A percentile compares a stretch with the other conserved stretches of the same genome.
phyloP scores from a whole-genome alignment of 768 basidiomycete genomes.

The Daedalea quercina region DNA sequence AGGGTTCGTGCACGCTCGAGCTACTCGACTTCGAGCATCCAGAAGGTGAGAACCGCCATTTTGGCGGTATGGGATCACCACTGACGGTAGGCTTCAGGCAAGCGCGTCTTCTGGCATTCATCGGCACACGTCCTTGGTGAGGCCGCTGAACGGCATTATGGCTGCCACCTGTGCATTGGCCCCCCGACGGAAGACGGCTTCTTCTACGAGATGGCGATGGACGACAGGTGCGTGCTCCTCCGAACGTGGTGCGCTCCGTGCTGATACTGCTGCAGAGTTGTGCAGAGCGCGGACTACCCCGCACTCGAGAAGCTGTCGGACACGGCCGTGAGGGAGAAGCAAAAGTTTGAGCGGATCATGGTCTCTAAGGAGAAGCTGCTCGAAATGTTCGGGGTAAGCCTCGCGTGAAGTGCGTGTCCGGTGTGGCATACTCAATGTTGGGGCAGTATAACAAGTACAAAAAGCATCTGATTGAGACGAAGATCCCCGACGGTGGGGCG shows the following conservation, averaged over 20 bases:
- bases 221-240: conserved; percentile 48
- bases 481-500: conserved; percentile 92
- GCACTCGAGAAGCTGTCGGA: conserved; percentile 85
- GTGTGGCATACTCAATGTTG: conserved; percentile 1
- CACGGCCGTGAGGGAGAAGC: conserved; percentile 89
- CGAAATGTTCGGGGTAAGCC: conserved; percentile 97
- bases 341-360: conserved; percentile 91
- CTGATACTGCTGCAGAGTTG: conserved; percentile 41
- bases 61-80: too few species aligned
- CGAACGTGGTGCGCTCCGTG: not conserved
- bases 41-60: conserved; percentile 49
- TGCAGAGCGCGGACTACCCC: conserved; percentile 80
- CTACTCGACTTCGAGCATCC: conserved; percentile 90
- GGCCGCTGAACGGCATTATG: conserved; percentile 92
- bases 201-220: conserved; percentile 98
- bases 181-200: conserved; percentile 98
- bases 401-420: conserved; percentile 4
- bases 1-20: conserved; percentile 72
- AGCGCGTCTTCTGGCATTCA: conserved; percentile 99
- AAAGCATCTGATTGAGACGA: conserved; percentile 88
- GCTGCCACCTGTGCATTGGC: conserved; percentile 93
- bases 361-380: conserved; percentile 92
- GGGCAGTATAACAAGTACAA: conserved; percentile 97
- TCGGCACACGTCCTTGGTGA: conserved; percentile 98
- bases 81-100: conserved; percentile 41